phyloP scores from a whole-genome alignment of 768 basidiomycete genomes.

The Baorangia bicolor region DNA sequence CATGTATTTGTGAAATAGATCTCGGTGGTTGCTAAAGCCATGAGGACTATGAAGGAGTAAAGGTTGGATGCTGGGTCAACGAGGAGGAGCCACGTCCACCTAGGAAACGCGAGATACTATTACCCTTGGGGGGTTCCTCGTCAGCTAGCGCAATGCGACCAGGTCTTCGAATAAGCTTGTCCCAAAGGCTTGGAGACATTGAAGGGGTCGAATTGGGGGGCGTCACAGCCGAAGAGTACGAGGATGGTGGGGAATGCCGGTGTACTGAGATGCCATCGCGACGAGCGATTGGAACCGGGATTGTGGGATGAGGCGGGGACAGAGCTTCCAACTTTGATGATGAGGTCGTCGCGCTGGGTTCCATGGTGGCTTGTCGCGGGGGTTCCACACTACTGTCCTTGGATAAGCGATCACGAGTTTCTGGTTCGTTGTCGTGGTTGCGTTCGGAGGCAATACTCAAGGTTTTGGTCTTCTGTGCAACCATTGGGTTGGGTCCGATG shows the following conservation, averaged over 20 bases:
- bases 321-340: neutral
- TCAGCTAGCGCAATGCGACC: constrained; percentile 14
- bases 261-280: neutral
- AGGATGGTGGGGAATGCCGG: constrained; percentile 1
- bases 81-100: constrained; percentile 11
- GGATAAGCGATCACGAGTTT: neutral
- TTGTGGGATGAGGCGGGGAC: neutral
- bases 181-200: constrained; percentile 23
- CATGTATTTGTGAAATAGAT: neutral
- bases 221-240: neutral
- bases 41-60: neutral
- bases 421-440: constrained; percentile 5
- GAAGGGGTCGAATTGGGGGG: constrained; percentile 3
- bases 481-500: constrained; percentile 3
- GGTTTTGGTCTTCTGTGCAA: neutral
- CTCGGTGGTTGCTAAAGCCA: neutral
- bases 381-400: constrained; percentile 4
- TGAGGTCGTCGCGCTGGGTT: neutral
- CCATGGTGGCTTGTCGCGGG: neutral
- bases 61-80: neutral
- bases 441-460: constrained; percentile 5
- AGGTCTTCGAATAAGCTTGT: constrained; percentile 17
- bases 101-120: constrained; percentile 25
- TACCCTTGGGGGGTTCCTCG: constrained; percentile 14
- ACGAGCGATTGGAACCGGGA: constrained; percentile 7